A percentile compares a stretch with the other conserved stretches of the same genome.
Evolutionary conservation across 192 early-diverging fungal genomes (phyloP).

Genomic region (Funneliformis geosporum): DNA sequence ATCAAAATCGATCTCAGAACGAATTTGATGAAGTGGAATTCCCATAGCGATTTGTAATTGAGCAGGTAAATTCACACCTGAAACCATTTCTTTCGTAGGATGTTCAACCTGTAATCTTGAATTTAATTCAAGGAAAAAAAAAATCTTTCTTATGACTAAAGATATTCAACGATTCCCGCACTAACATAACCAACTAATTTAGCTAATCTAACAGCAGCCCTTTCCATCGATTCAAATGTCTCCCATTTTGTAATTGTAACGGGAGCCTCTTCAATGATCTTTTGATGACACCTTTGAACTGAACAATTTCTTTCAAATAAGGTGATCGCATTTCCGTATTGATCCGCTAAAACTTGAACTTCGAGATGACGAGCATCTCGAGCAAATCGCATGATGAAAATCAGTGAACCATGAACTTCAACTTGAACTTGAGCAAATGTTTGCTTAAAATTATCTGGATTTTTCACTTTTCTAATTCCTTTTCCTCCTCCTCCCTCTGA

Average conservation of each 20-base stretch:
- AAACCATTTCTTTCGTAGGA: slow-evolving; percentile 98
- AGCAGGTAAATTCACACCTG: slow-evolving; percentile 96
- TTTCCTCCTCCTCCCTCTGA: slow-evolving; percentile 99
- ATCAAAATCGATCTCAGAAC: slow-evolving; percentile 92
- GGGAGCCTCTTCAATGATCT: slow-evolving; percentile 98
- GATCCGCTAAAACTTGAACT: slow-evolving; percentile 94
- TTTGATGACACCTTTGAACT: slow-evolving; percentile 97
- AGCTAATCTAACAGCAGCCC: slow-evolving; percentile 93
- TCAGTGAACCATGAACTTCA: slow-evolving; percentile 93
- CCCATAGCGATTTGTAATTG: slow-evolving; percentile 99
- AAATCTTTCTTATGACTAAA: slow-evolving; percentile 82
- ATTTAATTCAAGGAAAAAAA: slow-evolving; percentile 97
- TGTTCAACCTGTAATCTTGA: slow-evolving; percentile 99
- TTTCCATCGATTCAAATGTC: slow-evolving; percentile 89
- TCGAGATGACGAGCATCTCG: slow-evolving; percentile 94
- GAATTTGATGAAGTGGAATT: slow-evolving; percentile 92
- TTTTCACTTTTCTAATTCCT: slow-evolving; percentile 94
- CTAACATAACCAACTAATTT: slow-evolving; percentile 94
- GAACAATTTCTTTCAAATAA: slow-evolving; percentile 98
- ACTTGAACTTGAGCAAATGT: slow-evolving; percentile 85
- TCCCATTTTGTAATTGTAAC: slow-evolving; percentile 82
- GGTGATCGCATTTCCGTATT: slow-evolving; percentile 97
- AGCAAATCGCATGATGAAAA: slow-evolving; percentile 99
- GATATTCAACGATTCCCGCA: slow-evolving; percentile 96
- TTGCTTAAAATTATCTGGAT: slow-evolving; percentile 68